Percentiles rank a stretch among this genome's conserved stretches.
These are phyloP conservation scores for Anacardium occidentale DNA, from an alignment of 345 rosid species.

Conservation along the genomic window DNA sequence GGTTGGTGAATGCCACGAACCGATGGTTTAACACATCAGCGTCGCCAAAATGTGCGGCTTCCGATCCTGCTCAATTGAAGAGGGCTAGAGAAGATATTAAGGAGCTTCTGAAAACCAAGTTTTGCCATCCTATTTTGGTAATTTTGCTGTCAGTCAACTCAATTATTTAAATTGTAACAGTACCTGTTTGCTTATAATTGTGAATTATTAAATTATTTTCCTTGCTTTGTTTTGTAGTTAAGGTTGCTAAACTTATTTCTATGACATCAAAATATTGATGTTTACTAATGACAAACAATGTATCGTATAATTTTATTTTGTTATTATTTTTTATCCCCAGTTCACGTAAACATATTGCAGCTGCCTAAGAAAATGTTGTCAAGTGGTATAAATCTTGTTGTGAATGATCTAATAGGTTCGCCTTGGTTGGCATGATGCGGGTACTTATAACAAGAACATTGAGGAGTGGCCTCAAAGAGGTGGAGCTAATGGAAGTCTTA, in stretches of 20 bases:
- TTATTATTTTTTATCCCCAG: too few species aligned
- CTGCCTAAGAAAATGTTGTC: too few species aligned
- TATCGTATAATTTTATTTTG: too few species aligned
- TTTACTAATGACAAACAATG: neutral
- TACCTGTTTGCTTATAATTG: neutral
- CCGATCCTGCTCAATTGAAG: conserved; percentile 76
- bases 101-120: conserved; percentile 68
- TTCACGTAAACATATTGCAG: too few species aligned
- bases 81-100: conserved; percentile 87
- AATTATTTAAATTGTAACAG: neutral
- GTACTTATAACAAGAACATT: conserved; percentile 86
- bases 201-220: too few species aligned
- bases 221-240: neutral
- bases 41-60: conserved; percentile 56
- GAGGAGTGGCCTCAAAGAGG: conserved; percentile 92
- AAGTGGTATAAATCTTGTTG: neutral
- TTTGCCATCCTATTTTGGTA: conserved; percentile 87
- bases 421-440: conserved; percentile 95
- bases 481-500: conserved; percentile 92
- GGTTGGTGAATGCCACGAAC: conserved; percentile 31
- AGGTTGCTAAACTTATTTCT: too few species aligned
- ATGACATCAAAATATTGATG: too few species aligned
- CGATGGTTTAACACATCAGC: conserved; percentile 42
- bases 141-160: neutral
- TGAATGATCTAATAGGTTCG: conserved; percentile 54